A percentile compares a stretch with the other conserved stretches of the same genome.
Evolutionary conservation across 1,284 basidiomycete genomes (phyloP).

Genomic region (Cryptococcus maquisensis): DNA sequence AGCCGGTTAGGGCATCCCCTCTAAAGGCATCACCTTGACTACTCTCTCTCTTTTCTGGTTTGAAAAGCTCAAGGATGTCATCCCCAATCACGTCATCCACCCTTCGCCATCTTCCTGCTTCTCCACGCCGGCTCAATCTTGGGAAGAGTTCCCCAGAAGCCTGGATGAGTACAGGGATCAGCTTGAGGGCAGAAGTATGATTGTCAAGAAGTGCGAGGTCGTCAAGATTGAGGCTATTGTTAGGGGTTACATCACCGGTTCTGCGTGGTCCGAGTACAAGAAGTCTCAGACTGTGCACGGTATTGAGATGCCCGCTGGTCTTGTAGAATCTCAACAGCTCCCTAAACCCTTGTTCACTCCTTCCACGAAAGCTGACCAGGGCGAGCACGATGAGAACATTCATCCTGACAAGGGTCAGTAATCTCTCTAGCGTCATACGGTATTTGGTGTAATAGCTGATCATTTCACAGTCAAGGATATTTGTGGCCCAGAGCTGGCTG

Average conservation of each 20-base stretch:
- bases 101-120: constrained; percentile 43
- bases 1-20: constrained; percentile 73
- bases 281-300: constrained; percentile 84
- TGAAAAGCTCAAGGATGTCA: constrained; percentile 66
- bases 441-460: background rate
- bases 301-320: constrained; percentile 66
- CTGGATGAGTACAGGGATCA: constrained; percentile 58
- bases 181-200: constrained; percentile 81
- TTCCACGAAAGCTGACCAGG: constrained; percentile 93
- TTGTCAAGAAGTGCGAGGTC: constrained; percentile 84
- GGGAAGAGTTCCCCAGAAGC: constrained; percentile 66
- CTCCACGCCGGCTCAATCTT: constrained; percentile 53
- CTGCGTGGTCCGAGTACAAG: constrained; percentile 93
- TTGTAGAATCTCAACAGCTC: constrained; percentile 82
- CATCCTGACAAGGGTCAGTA: constrained; percentile 75
- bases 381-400: constrained; percentile 95
- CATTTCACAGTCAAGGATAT: constrained; percentile 46
- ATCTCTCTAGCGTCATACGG: background rate
- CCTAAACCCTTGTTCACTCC: constrained; percentile 88
- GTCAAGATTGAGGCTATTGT: constrained; percentile 97
- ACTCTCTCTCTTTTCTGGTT: constrained; percentile 95
- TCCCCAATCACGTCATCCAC: constrained; percentile 84
- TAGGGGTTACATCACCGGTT: constrained; percentile 91
- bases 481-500: constrained; percentile 47
- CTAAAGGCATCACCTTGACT: constrained; percentile 87